Conservation (phyloP, 805 yeast species). For the Saccharomycopsis olivae region DNA sequence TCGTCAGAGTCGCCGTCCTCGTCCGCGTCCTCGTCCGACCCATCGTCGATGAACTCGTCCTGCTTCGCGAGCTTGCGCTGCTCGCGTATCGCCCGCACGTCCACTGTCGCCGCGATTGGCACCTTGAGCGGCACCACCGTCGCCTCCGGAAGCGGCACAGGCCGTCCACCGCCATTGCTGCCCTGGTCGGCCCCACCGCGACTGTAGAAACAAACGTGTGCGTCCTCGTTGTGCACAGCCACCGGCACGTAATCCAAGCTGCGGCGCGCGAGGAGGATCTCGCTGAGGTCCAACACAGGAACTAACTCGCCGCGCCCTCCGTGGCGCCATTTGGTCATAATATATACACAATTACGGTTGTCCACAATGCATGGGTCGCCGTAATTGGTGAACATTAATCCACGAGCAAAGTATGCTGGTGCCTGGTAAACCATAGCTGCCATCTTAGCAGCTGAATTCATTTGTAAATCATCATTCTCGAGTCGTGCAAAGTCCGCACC, state of each 20-base stretch:
- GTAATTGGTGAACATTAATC: slow-evolving; percentile 74
- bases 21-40: slow-evolving; percentile 19
- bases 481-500: too few relatives aligned
- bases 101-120: slow-evolving; percentile 34
- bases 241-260: slow-evolving; percentile 67
- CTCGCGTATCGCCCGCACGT: slow-evolving; percentile 24
- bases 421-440: slow-evolving; percentile 2
- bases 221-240: slow-evolving; percentile 59
- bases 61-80: slow-evolving; percentile 19
- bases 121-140: slow-evolving; percentile 62
- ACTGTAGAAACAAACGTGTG: slow-evolving; percentile 66
- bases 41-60: slow-evolving; percentile 22
- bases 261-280: slow-evolving; percentile 35
- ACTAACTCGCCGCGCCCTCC: slow-evolving; percentile 75
- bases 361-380: slow-evolving; percentile 91
- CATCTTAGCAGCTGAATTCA: slow-evolving; percentile 13
- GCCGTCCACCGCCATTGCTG: slow-evolving; percentile 45
- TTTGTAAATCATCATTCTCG: slow-evolving; percentile 20
- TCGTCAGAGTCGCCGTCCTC: slow-evolving; percentile 21
- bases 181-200: slow-evolving; percentile 32
- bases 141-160: slow-evolving; percentile 78
- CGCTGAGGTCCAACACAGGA: slow-evolving; percentile 60
- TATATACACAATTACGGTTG: slow-evolving; percentile 58
- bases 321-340: slow-evolving; percentile 71
- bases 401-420: slow-evolving; percentile 33